A percentile compares a stretch with the other conserved stretches of the same genome.
phyloP scores from a whole-genome alignment of 2,329 filamentous ascomycete genomes.

The Fusarium udum region DNA sequence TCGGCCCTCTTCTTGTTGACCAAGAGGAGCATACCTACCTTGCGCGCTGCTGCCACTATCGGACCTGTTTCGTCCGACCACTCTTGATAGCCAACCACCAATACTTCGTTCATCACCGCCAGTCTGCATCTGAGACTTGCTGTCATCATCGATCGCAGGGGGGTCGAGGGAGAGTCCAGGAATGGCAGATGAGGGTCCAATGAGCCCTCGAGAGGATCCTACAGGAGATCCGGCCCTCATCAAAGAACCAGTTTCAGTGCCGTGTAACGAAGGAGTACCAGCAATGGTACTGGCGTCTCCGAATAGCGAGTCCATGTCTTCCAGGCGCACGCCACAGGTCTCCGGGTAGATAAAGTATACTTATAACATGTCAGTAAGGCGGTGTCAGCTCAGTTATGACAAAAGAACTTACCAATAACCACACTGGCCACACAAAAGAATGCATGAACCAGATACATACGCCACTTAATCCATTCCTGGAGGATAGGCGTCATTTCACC shows the following conservation, averaged over 20 bases:
- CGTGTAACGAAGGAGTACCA: constrained; percentile 77
- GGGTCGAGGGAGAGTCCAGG: constrained; percentile 85
- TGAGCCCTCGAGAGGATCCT: constrained; percentile 72
- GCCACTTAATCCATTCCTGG: constrained; percentile 92
- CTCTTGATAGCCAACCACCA: constrained; percentile 60
- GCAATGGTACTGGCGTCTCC: constrained; percentile 89
- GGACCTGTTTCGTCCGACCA: constrained; percentile 52
- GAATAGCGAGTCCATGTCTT: constrained; percentile 96
- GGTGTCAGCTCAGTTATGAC: constrained; percentile 28
- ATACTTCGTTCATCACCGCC: constrained; percentile 55
- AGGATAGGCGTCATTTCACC: constrained; percentile 94
- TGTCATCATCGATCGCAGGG: constrained; percentile 66
- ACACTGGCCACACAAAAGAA: constrained; percentile 98
- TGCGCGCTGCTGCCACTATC: constrained; percentile 52
- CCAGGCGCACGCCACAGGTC: constrained; percentile 91
- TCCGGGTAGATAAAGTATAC: constrained; percentile 98
- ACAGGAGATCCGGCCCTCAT: constrained; percentile 78
- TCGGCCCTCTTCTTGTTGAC: constrained; percentile 52
- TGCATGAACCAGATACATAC: constrained; percentile 92
- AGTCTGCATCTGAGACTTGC: constrained; percentile 53
- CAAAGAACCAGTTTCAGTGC: constrained; percentile 83
- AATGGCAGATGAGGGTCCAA: constrained; percentile 74
- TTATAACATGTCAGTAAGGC: constrained; percentile 50
- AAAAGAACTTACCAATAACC: constrained; percentile 83
- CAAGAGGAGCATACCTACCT: constrained; percentile 55